A percentile compares a stretch with the other conserved stretches of the same genome.
Conservation (phyloP, 2,329 filamentous ascomycete genomes). For the Byssothecium circinans region DNA sequence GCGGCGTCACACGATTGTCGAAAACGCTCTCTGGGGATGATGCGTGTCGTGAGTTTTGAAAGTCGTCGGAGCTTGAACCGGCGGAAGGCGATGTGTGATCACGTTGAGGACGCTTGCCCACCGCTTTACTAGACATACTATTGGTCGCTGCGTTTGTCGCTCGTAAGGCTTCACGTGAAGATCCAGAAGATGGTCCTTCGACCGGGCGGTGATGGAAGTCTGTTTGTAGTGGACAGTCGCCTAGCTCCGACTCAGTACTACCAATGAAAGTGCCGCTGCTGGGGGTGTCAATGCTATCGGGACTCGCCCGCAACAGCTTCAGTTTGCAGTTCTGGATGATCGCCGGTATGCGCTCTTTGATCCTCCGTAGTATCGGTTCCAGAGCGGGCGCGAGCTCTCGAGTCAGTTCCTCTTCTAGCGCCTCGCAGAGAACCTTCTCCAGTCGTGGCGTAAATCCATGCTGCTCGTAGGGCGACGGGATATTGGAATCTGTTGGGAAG, state of each 20-base stretch:
- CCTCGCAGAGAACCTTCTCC: slow-evolving; percentile 10
- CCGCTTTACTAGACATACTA: background rate
- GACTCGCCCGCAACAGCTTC: slow-evolving; percentile 2
- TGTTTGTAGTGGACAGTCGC: background rate
- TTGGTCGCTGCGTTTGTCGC: background rate
- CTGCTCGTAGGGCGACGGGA: slow-evolving; percentile 15
- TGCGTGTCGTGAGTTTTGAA: background rate
- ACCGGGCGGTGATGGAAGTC: background rate
- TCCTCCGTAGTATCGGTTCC: slow-evolving; percentile 6
- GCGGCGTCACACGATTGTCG: background rate
- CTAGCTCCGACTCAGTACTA: background rate
- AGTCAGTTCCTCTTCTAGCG: slow-evolving; percentile 14
- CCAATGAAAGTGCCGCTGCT: background rate
- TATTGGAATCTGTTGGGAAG: slow-evolving; percentile 12
- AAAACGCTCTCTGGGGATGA: background rate
- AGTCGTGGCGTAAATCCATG: slow-evolving; percentile 11
- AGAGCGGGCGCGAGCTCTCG: slow-evolving; percentile 10
- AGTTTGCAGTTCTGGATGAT: slow-evolving; percentile 12
- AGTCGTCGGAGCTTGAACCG: background rate
- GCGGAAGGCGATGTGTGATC: background rate
- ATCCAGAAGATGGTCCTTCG: background rate
- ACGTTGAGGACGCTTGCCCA: background rate
- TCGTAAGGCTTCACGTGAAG: background rate
- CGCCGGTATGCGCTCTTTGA: slow-evolving; percentile 11
- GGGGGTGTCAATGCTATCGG: background rate